phyloP scores from a whole-genome alignment of 805 yeast species.

The Kazachstania taianensis region DNA sequence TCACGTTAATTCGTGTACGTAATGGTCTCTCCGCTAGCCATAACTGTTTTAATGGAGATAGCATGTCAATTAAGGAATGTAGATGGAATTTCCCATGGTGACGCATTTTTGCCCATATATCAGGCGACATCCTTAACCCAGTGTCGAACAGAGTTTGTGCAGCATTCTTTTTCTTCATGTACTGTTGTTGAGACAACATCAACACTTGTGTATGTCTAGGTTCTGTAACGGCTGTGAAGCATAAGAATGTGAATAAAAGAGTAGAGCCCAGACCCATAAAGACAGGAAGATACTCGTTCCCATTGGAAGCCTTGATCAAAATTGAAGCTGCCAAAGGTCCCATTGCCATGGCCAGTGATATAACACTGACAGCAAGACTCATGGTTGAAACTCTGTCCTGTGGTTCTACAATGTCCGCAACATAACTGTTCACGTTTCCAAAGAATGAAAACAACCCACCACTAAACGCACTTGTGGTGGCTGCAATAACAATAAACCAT shows the following conservation, averaged over 20 bases:
- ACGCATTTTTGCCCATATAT: not conserved
- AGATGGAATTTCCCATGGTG: conserved; percentile 9
- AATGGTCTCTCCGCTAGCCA: conserved; percentile 34
- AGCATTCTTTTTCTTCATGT: conserved; percentile 3
- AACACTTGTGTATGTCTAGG: conserved; percentile 50
- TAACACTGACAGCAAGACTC: conserved; percentile 48
- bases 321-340: conserved; percentile 56
- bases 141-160: not conserved
- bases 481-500: conserved; percentile 34
- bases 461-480: conserved; percentile 39
- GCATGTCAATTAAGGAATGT: conserved; percentile 17
- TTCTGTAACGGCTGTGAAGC: conserved; percentile 43
- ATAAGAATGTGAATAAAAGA: conserved; percentile 28
- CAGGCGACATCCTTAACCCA: not conserved
- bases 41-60: conserved; percentile 43
- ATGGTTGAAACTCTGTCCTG: conserved; percentile 46
- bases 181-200: conserved; percentile 35
- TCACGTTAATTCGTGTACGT: conserved; percentile 37
- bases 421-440: conserved; percentile 55
- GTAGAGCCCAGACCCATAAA: conserved; percentile 23
- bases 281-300: conserved; percentile 27
- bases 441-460: conserved; percentile 54
- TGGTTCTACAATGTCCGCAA: conserved; percentile 63
- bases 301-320: conserved; percentile 21
- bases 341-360: conserved; percentile 49